Percentiles rank a stretch among this genome's conserved stretches.
Evolutionary conservation across 129 eudicot species (phyloP).

Genomic region (Calendula officinalis): DNA sequence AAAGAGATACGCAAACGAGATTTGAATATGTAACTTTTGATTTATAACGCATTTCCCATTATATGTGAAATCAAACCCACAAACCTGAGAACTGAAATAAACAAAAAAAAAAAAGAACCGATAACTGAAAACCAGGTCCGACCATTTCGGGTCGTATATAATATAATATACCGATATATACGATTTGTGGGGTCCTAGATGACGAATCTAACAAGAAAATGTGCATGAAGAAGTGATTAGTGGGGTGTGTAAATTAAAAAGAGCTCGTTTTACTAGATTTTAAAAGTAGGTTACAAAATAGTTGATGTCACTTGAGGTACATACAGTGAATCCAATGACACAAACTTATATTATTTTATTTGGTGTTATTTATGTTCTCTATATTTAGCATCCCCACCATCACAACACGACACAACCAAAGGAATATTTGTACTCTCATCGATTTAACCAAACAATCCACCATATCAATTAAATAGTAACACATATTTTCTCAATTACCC

Average conservation of each 20-base stretch:
- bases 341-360: conserved; percentile 2
- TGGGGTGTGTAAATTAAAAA: conserved; percentile 6
- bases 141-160: too few relatives aligned
- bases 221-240: conserved; percentile 14
- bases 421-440: conserved; percentile 40
- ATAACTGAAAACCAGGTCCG: too few relatives aligned
- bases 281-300: conserved; percentile 25
- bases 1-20: too few relatives aligned
- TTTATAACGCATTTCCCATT: too few relatives aligned
- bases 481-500: not conserved
- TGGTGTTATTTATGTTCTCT: conserved; percentile 3
- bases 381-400: conserved; percentile 18
- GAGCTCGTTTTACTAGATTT: conserved; percentile 18
- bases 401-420: conserved; percentile 39
- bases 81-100: too few relatives aligned
- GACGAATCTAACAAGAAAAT: not conserved
- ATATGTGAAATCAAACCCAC: too few relatives aligned
- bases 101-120: too few relatives aligned
- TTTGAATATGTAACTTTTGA: too few relatives aligned
- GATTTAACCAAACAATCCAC: conserved; percentile 42
- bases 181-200: not conserved
- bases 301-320: conserved; percentile 11
- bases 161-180: not conserved
- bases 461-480: conserved; percentile 2
- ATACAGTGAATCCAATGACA: conserved; percentile 28